Base-by-base conservation (phyloP, 2,329 filamentous ascomycete species). In the Aphanoascus verrucosus region DNA sequence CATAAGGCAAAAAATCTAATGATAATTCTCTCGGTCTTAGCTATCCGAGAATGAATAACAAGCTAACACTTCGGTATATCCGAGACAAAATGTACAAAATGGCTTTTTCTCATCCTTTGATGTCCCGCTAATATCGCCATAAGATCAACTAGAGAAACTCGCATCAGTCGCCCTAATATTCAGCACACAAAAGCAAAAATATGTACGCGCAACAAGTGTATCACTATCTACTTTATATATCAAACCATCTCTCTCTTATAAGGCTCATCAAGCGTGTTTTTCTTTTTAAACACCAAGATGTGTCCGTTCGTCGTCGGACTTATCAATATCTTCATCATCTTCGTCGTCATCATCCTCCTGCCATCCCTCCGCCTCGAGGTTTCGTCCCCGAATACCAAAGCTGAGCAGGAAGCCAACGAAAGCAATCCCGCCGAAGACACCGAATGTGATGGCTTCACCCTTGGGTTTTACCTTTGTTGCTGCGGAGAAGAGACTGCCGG, bases 361-460 rank as follows among this genome's bases (percentile, higher is more conserved):
- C 71, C 74, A 80, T 0, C 76, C 80, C 17, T 81, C 77, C 2
- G 78, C 77, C 63, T 84, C 82, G 1, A 83, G 68, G 11, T 71
- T 72, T 20, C 71, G 71, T 1, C 85, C 84, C 11, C 81, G 76
- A 58, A 97, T 91, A 0, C 85, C 84, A 55, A 91, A 83, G 55
- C 86, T 90, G 28, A 88, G 74, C 1, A 88, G 57, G 72, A 91
- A 95, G 0, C 91, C 93, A 0, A 89, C 56, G 32, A 94, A 82
- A 0, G 88, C 81, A 1, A 97, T 77, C 0, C 85, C 88, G 0
- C 85, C 90, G 65, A 97, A 97, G 0, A 94, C 68, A 1, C 88
- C 87, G 78, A 94, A 98, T 0, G 87, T 83, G 3, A 97, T 70
- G 1, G 83, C 82, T 68, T 95, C 90, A 1, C 93, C 91, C 63